A percentile compares a stretch with the other conserved stretches of the same genome.
These are phyloP conservation scores for Silene latifolia DNA, from an alignment of 148 eudicot species.

Conservation along the genomic window DNA sequence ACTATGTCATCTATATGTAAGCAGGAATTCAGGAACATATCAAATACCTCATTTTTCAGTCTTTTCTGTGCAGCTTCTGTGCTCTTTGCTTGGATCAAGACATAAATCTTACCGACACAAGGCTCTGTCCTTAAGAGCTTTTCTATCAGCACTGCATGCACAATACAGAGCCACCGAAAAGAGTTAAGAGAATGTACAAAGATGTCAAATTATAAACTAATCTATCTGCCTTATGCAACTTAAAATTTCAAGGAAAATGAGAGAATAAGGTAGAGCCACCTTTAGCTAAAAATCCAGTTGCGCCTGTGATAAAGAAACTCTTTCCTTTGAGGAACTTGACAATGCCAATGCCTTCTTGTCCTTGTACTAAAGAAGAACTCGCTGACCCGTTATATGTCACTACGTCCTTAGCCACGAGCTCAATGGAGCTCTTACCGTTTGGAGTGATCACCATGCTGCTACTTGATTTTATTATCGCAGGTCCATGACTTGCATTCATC, in stretches of 20 bases:
- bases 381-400: slow-evolving; percentile 39
- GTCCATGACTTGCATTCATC: slow-evolving; percentile 35
- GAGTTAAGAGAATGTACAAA: not conserved
- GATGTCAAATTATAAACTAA: not conserved
- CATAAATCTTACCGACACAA: slow-evolving; percentile 80
- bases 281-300: slow-evolving; percentile 94
- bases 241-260: not conserved
- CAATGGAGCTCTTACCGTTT: slow-evolving; percentile 43
- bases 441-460: slow-evolving; percentile 43
- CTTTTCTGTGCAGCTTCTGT: slow-evolving; percentile 68
- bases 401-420: slow-evolving; percentile 41
- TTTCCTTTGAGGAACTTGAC: slow-evolving; percentile 69
- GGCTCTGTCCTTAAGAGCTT: slow-evolving; percentile 85
- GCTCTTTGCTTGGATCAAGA: slow-evolving; percentile 83
- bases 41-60: slow-evolving; percentile 66
- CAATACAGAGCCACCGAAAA: not conserved
- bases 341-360: slow-evolving; percentile 68
- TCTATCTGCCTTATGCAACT: not conserved
- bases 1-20: not conserved
- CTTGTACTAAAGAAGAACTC: slow-evolving; percentile 35
- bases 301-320: slow-evolving; percentile 75
- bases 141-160: slow-evolving; percentile 73
- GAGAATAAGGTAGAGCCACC: slow-evolving; percentile 37
- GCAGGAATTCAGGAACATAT: not conserved
- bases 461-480: slow-evolving; percentile 44